A percentile compares a stretch with the other conserved stretches of the same genome.
Conservation (phyloP, 306 rosid genomes). For the Glycyrrhiza uralensis region DNA sequence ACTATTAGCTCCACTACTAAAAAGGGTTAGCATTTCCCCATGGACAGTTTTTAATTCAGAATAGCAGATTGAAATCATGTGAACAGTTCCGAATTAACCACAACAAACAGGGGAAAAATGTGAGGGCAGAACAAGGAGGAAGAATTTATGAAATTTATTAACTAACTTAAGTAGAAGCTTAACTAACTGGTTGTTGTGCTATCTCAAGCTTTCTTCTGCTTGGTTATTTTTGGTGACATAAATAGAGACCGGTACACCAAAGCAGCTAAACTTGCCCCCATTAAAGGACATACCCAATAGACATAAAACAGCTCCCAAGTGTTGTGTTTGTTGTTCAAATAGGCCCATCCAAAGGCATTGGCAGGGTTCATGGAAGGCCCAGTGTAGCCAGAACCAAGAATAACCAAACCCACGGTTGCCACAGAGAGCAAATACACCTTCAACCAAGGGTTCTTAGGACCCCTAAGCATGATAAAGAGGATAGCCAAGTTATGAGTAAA, state of each 20-base stretch:
- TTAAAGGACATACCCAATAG: slow-evolving; percentile 56
- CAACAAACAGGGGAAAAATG: background rate
- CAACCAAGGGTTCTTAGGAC: slow-evolving; percentile 48
- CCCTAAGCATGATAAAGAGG: slow-evolving; percentile 39
- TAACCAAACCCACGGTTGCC: slow-evolving; percentile 40
- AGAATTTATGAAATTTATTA: background rate
- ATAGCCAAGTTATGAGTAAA: slow-evolving; percentile 39
- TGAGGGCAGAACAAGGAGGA: background rate
- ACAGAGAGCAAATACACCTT: slow-evolving; percentile 49
- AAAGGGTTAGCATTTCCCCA: background rate
- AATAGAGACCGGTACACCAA: slow-evolving; percentile 32
- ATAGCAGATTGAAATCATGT: background rate
- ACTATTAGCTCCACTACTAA: too few relatives aligned
- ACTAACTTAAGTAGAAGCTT: background rate
- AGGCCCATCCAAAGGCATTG: slow-evolving; percentile 79
- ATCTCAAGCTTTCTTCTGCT: slow-evolving; percentile 62
- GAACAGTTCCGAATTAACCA: background rate
- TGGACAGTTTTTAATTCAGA: background rate
- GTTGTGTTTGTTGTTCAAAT: slow-evolving; percentile 43
- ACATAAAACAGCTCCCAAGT: slow-evolving; percentile 63
- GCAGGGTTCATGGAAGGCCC: slow-evolving; percentile 83
- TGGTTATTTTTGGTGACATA: slow-evolving; percentile 32
- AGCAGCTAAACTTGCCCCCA: slow-evolving; percentile 53
- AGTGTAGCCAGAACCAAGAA: slow-evolving; percentile 43
- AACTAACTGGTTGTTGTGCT: background rate